phyloP scores from a whole-genome alignment of 2,329 filamentous ascomycete species.

The Neophaeococcomyces aloes region DNA sequence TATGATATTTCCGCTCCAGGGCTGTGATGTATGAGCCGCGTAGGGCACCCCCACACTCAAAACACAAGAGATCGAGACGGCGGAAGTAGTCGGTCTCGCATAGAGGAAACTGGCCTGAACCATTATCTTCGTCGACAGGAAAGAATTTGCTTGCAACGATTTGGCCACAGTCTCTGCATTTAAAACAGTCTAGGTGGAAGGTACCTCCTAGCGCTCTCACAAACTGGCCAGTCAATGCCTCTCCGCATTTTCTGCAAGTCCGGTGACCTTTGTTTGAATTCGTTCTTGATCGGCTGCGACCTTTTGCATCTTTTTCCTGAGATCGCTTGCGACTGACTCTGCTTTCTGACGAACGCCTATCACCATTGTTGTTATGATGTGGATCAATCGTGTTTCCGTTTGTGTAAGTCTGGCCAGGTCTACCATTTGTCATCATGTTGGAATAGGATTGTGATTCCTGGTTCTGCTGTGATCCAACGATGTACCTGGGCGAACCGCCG shows the following conservation, averaged over 20 bases:
- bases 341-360: constrained; percentile 19
- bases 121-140: constrained; percentile 82
- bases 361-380: constrained; percentile 17
- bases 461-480: constrained; percentile 13
- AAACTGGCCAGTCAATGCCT: constrained; percentile 85
- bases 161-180: constrained; percentile 88
- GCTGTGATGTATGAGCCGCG: constrained; percentile 97
- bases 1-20: constrained; percentile 94
- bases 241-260: constrained; percentile 73
- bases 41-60: constrained; percentile 81
- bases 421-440: constrained; percentile 12
- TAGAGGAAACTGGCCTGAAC: constrained; percentile 73
- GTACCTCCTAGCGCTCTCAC: constrained; percentile 87
- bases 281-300: constrained; percentile 25
- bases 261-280: constrained; percentile 34
- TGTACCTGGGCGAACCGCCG: constrained; percentile 15
- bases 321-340: constrained; percentile 21
- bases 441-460: constrained; percentile 9
- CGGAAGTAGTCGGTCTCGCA: constrained; percentile 98
- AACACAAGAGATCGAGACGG: constrained; percentile 79
- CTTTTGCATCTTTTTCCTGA: constrained; percentile 15
- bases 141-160: constrained; percentile 99
- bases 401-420: constrained; percentile 9
- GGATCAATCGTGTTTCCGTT: constrained; percentile 15
- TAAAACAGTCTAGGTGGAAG: constrained; percentile 96